Percentiles rank a stretch among this genome's conserved stretches.
These are phyloP conservation scores for Carex pumila DNA, from an alignment of 176 grass and related monocot species.

Conservation along the genomic window DNA sequence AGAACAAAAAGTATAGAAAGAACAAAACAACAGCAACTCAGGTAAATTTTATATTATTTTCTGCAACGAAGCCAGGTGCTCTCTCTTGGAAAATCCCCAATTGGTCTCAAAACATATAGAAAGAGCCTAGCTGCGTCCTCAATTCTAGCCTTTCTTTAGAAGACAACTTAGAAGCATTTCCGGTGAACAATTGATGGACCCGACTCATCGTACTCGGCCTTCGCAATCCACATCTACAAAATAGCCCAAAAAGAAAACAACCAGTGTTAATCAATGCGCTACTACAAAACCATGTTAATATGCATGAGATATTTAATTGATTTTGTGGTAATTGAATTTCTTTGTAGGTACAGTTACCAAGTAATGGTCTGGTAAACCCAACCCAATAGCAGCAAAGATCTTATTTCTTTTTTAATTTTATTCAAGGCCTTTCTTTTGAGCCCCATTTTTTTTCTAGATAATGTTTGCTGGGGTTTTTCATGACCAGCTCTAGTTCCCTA, in stretches of 20 bases:
- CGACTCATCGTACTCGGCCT: slow-evolving; percentile 54
- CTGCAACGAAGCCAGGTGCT: slow-evolving; percentile 16
- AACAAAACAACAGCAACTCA: slow-evolving; percentile 12
- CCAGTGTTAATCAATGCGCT: background rate
- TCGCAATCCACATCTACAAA: slow-evolving; percentile 59
- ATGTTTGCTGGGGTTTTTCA: background rate
- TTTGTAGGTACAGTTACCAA: background rate
- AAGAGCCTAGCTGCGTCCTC: slow-evolving; percentile 10
- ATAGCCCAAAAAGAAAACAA: background rate
- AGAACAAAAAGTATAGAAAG: slow-evolving; percentile 13
- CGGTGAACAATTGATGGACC: slow-evolving; percentile 53
- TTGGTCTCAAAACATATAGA: slow-evolving; percentile 7
- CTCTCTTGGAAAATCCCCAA: slow-evolving; percentile 13
- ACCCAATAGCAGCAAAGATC: background rate
- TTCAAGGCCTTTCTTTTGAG: background rate
- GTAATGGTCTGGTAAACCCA: background rate
- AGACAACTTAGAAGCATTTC: slow-evolving; percentile 42
- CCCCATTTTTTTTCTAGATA: background rate
- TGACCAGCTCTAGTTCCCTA: background rate
- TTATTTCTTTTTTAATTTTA: background rate
- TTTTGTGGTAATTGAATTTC: background rate
- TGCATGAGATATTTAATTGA: background rate
- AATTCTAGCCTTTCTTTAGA: background rate
- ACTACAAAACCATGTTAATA: background rate
- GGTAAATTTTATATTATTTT: slow-evolving; percentile 13